Evolutionary conservation across 2,329 filamentous ascomycete species (phyloP), one percentile per base, ranked within the genome.

Genomic region (Fusarium udum): DNA sequence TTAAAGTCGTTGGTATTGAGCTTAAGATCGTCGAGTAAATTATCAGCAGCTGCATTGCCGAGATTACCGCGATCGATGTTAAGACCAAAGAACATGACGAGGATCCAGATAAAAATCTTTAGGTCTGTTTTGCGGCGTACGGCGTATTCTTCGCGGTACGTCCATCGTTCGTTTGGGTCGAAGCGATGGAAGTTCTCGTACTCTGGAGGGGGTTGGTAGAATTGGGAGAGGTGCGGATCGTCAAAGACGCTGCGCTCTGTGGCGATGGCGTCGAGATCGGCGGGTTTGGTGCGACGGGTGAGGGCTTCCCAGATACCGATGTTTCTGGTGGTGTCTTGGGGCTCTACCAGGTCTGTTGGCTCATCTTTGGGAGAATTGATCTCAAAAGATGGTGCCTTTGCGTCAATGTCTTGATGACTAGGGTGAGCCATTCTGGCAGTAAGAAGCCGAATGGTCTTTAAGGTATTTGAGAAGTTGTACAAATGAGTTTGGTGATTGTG

Each of bases 181-280:
- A 48, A 58, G 31, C 55, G 55, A 58, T 58, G 55, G 16, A 48
- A 36, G 6, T 58, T 58, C 14, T 58, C 55, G 13, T 58, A 58
- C 40, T 58, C 40, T 48, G 39, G 39, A 3, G 55, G 31, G 6
- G 55, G 55, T 16, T 58, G 55, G 12, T 48, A 58, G 11, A 48
- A 58, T 13, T 26, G 39, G 10, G 39, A 43, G 9, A 58, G 55
- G 13, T 46, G n/a, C 0, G 55, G 55, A 3, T 58, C 55, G n/a
- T 58, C 55, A 18, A 46, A 58, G 40, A 58, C 55, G 8, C 39
- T 46, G 15, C 39, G 55, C 39, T 58, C 31, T 0, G 55, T 58
- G 55, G 55, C 55, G 7, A 58, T 36, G 9, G 39, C 39, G 31
- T 58, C 55, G 31, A 58, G 55, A 10, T 46, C 55, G 7, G 55